These are phyloP conservation scores for Cryptomeria japonica DNA, from an alignment of 75 land plant genomes.

Conservation along the genomic window DNA sequence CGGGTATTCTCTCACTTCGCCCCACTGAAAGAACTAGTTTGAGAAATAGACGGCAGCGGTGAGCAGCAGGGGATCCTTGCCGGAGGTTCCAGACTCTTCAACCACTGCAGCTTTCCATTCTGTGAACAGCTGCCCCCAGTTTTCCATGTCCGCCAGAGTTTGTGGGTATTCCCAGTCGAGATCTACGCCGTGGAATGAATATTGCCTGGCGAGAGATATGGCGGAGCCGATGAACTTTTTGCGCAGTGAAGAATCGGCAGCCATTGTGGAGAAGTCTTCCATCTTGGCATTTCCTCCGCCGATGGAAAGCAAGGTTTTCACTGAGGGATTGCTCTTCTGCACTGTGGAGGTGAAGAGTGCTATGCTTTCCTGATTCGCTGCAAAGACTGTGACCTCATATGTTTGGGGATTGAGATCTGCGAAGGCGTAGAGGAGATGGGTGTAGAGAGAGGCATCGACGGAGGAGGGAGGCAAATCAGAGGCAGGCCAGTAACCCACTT, in stretches of 20 bases:
- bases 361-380: not conserved
- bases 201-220: conserved; percentile 11
- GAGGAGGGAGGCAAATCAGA: too few species aligned
- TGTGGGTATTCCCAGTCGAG: too few species aligned
- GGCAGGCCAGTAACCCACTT: too few species aligned
- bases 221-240: not conserved
- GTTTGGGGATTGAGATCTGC: conserved; percentile 18
- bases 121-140: conserved; percentile 13
- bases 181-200: too few species aligned
- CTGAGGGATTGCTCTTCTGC: conserved; percentile 26
- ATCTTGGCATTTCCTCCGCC: conserved; percentile 35
- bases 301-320: conserved; percentile 61
- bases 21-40: too few species aligned
- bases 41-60: too few species aligned
- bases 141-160: too few species aligned
- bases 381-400: conserved; percentile 17
- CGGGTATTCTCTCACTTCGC: conserved; percentile 28
- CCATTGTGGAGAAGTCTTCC: not conserved
- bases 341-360: conserved; percentile 12
- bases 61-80: too few species aligned
- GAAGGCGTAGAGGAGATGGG: too few species aligned
- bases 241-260: not conserved
- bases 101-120: conserved; percentile 55
- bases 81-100: conserved; percentile 16
- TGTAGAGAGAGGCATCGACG: too few species aligned